Evolutionary conservation across 2,329 filamentous ascomycete species (phyloP).

Genomic region (Pestalotiopsis sp.): DNA sequence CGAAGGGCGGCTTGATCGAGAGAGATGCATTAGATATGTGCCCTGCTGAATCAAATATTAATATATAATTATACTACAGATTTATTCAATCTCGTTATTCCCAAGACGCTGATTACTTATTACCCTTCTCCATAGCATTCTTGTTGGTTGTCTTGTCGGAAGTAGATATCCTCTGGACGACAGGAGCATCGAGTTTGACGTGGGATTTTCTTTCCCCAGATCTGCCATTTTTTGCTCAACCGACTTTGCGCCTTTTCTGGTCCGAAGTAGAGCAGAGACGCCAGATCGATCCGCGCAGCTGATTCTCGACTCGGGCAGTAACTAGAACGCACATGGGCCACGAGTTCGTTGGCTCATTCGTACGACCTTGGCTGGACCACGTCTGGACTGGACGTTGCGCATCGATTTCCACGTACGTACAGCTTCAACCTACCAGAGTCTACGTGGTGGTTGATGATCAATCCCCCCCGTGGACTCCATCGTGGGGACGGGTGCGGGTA

Average conservation of each 20-base stretch:
- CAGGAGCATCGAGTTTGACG: not conserved
- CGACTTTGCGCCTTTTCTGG: not conserved
- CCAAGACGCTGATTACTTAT: not conserved
- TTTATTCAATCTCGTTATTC: not conserved
- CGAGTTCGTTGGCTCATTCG: not conserved
- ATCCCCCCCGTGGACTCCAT: not conserved
- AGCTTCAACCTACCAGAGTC: not conserved
- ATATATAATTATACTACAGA: conserved; percentile 4
- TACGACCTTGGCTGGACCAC: not conserved
- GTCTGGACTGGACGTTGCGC: not conserved
- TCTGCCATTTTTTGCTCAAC: not conserved
- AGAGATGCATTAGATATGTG: conserved; percentile 3
- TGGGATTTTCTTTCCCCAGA: not conserved
- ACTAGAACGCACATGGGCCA: not conserved
- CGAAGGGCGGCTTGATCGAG: conserved; percentile 5
- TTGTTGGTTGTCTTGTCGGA: not conserved
- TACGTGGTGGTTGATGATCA: not conserved
- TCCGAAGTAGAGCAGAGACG: not conserved
- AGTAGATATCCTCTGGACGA: not conserved
- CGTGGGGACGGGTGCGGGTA: not conserved
- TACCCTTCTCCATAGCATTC: not conserved
- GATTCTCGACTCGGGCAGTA: not conserved
- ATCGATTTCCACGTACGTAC: not conserved
- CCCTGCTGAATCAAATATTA: not conserved
- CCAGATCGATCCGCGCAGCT: not conserved